phyloP scores from a whole-genome alignment of 2,329 filamentous ascomycete species.

The Botryosphaeria dothidea region DNA sequence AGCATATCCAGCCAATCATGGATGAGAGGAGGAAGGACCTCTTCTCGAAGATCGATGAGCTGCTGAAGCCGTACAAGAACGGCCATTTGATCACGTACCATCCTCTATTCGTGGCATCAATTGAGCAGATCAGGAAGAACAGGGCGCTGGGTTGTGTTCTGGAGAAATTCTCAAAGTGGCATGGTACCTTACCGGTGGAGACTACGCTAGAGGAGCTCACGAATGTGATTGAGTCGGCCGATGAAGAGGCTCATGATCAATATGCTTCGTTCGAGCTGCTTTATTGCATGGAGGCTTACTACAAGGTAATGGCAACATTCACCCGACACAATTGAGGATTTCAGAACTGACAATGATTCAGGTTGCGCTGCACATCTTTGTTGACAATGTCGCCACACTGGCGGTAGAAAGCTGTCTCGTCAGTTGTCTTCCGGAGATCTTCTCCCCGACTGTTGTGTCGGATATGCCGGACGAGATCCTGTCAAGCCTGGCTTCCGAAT shows the following conservation, averaged over 20 bases:
- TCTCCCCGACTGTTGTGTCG: conserved; percentile 41
- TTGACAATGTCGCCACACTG: conserved; percentile 47
- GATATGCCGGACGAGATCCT: conserved; percentile 29
- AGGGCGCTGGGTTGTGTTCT: neutral
- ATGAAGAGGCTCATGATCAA: neutral
- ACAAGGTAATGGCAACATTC: conserved; percentile 39
- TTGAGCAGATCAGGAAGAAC: conserved; percentile 24
- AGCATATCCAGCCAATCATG: conserved; percentile 46
- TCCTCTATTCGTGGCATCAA: conserved; percentile 39
- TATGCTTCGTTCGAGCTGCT: conserved; percentile 28
- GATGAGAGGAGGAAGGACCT: conserved; percentile 37
- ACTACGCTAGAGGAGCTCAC: neutral
- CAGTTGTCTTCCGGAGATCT: conserved; percentile 36
- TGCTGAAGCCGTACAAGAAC: conserved; percentile 48
- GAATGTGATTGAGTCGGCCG: neutral
- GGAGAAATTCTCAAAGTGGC: neutral
- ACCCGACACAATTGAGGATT: too few species aligned
- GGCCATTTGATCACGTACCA: conserved; percentile 59
- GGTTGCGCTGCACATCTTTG: conserved; percentile 48
- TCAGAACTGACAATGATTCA: conserved; percentile 24
- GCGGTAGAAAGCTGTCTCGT: conserved; percentile 46
- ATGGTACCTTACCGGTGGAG: neutral
- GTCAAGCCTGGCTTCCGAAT: conserved; percentile 28
- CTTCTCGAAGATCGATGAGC: conserved; percentile 43
- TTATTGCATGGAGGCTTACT: conserved; percentile 48